A percentile compares a stretch with the other conserved stretches of the same genome.
These are phyloP conservation scores for Salix viminalis DNA, from an alignment of 345 rosid species.

Conservation along the genomic window DNA sequence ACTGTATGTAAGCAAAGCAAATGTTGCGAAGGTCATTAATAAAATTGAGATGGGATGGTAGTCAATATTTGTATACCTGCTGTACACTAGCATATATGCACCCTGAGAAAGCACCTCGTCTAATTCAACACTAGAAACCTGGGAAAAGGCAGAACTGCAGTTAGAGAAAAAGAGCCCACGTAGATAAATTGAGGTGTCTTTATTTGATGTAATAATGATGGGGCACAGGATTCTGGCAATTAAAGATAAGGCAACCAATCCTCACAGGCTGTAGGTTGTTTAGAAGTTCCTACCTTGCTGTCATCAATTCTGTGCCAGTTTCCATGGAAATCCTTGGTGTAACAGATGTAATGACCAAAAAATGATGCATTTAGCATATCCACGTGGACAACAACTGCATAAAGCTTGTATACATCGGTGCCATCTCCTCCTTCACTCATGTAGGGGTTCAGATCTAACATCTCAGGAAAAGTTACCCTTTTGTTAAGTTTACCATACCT, in stretches of 20 bases:
- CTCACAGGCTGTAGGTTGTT: neutral
- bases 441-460: conserved; percentile 75
- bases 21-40: neutral
- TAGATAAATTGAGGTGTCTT: neutral
- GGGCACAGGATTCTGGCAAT: neutral
- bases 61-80: conserved; percentile 52
- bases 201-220: neutral
- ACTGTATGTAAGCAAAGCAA: neutral
- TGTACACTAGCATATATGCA: conserved; percentile 95
- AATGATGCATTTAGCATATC: conserved; percentile 97
- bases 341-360: conserved; percentile 95
- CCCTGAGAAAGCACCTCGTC: conserved; percentile 91
- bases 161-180: conserved; percentile 5
- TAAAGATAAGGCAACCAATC: neutral
- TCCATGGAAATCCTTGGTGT: conserved; percentile 73
- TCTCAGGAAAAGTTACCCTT: conserved; percentile 78
- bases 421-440: conserved; percentile 75
- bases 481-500: conserved; percentile 97
- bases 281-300: conserved; percentile 54
- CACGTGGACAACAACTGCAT: conserved; percentile 92
- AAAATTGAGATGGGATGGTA: neutral
- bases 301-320: conserved; percentile 88
- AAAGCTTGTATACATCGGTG: conserved; percentile 66
- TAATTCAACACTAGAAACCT: conserved; percentile 63
- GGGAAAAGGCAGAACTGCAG: conserved; percentile 21